Conservation (phyloP, 106 monocot genomes). For the Acorus calamus region DNA sequence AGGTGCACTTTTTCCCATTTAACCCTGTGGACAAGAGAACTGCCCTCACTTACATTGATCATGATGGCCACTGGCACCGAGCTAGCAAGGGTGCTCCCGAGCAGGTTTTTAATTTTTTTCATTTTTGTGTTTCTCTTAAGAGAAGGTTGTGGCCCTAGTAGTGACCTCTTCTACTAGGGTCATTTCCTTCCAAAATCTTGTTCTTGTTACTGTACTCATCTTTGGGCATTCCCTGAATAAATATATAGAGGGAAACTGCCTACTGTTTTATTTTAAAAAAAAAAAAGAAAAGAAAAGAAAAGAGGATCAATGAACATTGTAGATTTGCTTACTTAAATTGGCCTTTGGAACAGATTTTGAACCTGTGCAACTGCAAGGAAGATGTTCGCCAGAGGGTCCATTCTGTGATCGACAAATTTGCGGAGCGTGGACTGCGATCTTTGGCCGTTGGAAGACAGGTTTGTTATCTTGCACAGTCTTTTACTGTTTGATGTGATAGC, state of each 20-base stretch:
- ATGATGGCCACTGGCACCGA: slow-evolving; percentile 76
- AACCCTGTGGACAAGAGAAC: slow-evolving; percentile 97
- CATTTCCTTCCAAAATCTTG: neutral
- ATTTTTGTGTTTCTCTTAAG: neutral
- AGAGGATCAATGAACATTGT: neutral
- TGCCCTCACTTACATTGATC: slow-evolving; percentile 82
- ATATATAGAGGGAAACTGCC: too few species aligned
- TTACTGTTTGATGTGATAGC: neutral
- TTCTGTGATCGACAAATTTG: slow-evolving; percentile 56
- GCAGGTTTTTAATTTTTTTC: slow-evolving; percentile 36
- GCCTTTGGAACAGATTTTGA: slow-evolving; percentile 45
- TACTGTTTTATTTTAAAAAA: too few species aligned
- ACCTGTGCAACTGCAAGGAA: slow-evolving; percentile 51
- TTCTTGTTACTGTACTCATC: too few species aligned
- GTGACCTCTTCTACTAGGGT: neutral
- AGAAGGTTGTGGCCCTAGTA: neutral
- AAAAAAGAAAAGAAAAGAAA: too few species aligned
- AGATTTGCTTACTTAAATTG: neutral
- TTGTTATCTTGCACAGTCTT: neutral
- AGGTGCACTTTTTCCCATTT: slow-evolving; percentile 92
- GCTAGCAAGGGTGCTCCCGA: slow-evolving; percentile 96
- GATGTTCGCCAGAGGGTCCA: slow-evolving; percentile 64
- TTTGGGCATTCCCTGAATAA: too few species aligned
- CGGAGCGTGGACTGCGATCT: slow-evolving; percentile 72
- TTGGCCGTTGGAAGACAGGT: slow-evolving; percentile 56